Evolutionary conservation across 1,284 basidiomycete genomes (phyloP).

Genomic region (Ganoderma meredithae): DNA sequence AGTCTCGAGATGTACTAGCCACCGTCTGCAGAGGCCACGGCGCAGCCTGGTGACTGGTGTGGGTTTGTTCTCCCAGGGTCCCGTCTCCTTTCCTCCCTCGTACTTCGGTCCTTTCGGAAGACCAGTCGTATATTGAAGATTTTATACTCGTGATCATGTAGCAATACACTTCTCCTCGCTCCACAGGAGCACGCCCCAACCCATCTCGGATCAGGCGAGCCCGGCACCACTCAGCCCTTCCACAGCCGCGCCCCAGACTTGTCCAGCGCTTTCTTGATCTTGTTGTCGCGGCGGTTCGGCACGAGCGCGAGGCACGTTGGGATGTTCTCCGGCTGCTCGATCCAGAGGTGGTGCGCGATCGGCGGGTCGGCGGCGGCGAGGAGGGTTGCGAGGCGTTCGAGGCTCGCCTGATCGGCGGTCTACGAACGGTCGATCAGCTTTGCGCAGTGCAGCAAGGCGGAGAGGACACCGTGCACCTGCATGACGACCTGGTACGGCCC

Average conservation of each 20-base stretch:
- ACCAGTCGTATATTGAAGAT: neutral
- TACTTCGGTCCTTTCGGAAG: neutral
- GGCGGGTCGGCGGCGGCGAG: conserved; percentile 41
- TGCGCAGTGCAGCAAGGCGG: neutral
- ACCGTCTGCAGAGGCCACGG: neutral
- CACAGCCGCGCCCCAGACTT: conserved; percentile 47
- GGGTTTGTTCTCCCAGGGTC: neutral
- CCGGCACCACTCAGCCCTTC: conserved; percentile 31
- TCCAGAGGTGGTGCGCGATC: conserved; percentile 56
- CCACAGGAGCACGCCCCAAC: neutral
- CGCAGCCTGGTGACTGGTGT: neutral
- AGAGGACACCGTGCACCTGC: conserved; percentile 40
- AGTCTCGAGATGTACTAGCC: conserved; percentile 89
- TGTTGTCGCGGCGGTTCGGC: conserved; percentile 53
- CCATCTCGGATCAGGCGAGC: neutral
- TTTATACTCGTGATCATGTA: conserved; percentile 10
- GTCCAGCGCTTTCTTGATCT: conserved; percentile 51
- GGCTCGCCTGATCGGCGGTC: conserved; percentile 45
- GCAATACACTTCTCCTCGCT: neutral
- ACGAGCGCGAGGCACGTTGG: conserved; percentile 61
- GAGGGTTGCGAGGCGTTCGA: conserved; percentile 45
- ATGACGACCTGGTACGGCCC: conserved; percentile 44
- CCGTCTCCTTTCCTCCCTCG: neutral
- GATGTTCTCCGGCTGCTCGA: conserved; percentile 59
- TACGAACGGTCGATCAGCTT: conserved; percentile 21